Base-by-base conservation (phyloP, 495 filamentous ascomycete species). In the Penicillium flavigenum region DNA sequence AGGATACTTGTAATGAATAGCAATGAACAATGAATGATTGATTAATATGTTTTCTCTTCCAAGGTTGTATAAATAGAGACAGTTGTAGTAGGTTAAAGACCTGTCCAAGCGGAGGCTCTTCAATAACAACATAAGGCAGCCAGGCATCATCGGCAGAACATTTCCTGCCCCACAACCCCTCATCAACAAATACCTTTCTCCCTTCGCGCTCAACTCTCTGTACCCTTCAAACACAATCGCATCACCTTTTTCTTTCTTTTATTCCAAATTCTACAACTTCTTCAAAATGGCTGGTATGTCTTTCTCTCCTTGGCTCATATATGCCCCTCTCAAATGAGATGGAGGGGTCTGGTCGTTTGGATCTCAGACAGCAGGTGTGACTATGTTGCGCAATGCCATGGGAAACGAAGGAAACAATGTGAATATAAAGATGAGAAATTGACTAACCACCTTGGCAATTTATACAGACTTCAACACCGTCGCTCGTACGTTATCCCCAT, bases 401-500 rank as follows among this genome's bases (percentile, higher is more conserved):
- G 31, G 4, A n/a, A 3, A 27, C 20, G 27, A 2, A 45, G 16
- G 19, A 47, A 59, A 24, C 43, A 50, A 45, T 12, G 9, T 6
- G 16, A 56, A 24, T 4, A 47, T 36, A 38, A 42, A 36, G 36
- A 58, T 27, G 22, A 24, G 14, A 56, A 9, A 14, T 46, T 39
- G 14, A 56, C 71, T 71, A 66, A 72, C 60, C 39, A 7, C 47
- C 48, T 44, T 27, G 8, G 39, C 1, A 54, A 27, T 5, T 31
- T 16, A 7, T 61, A 17, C 58, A 84, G 82, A 83, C 71, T 86
- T 82, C 71, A 55, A 54, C 38, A 57, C 34, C 34, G 74, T 87
- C 62, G 83, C 82, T 62, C 72, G 84, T 87, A 76, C 65, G 83
- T 81, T 48, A 14, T 48, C 2, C 36, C 22, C 16, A n/a, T 17